Evolutionary conservation across 352 stramenopile genomes (phyloP).

Genomic region (Thraustochytrium sp.): DNA sequence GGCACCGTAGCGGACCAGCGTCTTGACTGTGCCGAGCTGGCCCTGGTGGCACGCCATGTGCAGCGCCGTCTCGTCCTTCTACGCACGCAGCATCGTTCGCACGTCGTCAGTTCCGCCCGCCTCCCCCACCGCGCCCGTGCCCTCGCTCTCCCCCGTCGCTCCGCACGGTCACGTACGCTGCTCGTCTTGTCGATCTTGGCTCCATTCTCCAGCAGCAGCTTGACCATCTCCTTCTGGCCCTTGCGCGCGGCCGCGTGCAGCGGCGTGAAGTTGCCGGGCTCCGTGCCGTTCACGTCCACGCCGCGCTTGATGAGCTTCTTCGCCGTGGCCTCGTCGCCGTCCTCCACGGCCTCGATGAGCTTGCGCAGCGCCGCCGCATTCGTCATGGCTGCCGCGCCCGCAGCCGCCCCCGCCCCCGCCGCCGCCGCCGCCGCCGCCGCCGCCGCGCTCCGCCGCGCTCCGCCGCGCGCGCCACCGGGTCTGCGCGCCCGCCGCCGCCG

Average conservation of each 20-base stretch:
- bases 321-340: constrained; percentile 3
- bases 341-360: constrained; percentile 28
- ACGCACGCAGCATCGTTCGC: too few species aligned
- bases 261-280: background rate
- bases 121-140: background rate
- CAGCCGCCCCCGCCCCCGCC: too few species aligned
- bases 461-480: too few species aligned
- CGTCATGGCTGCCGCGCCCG: too few species aligned
- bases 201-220: constrained; percentile 9
- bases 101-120: background rate
- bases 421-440: too few species aligned
- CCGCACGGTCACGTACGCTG: background rate
- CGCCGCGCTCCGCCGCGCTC: too few species aligned
- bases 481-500: too few species aligned
- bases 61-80: constrained; percentile 11
- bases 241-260: constrained; percentile 10
- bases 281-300: background rate
- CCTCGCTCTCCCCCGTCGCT: background rate
- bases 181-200: background rate
- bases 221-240: constrained; percentile 19
- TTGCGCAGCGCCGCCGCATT: background rate
- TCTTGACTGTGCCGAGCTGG: background rate
- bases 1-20: background rate
- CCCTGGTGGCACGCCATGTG: constrained; percentile 14
- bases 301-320: constrained; percentile 22